Conservation (phyloP, 495 filamentous ascomycete species). For the Aspergillus ostianus region DNA sequence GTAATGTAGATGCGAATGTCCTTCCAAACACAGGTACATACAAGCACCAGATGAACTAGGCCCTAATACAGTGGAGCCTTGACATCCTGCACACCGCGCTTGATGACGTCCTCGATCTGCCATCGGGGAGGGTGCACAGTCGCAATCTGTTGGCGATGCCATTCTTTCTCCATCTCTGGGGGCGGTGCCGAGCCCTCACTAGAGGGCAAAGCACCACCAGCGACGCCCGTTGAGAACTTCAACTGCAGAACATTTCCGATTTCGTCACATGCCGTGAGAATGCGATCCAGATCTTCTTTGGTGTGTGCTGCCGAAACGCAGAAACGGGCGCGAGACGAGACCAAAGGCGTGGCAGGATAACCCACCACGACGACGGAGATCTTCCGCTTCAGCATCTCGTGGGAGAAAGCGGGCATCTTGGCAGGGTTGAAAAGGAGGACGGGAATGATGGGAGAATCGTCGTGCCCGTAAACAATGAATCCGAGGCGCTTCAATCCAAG, state of each 20-base stretch:
- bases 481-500: slow-evolving; percentile 95
- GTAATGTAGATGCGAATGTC: slow-evolving; percentile 5
- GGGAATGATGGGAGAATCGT: slow-evolving; percentile 96
- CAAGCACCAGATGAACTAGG: slow-evolving; percentile 7
- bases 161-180: slow-evolving; percentile 69
- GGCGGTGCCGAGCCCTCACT: slow-evolving; percentile 66
- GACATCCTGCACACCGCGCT: slow-evolving; percentile 73
- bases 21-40: slow-evolving; percentile 12
- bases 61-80: slow-evolving; percentile 59
- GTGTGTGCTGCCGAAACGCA: slow-evolving; percentile 95
- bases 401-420: slow-evolving; percentile 96
- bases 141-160: slow-evolving; percentile 42
- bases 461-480: slow-evolving; percentile 94
- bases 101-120: slow-evolving; percentile 76
- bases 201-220: slow-evolving; percentile 76
- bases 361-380: slow-evolving; percentile 98
- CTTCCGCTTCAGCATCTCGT: slow-evolving; percentile 95
- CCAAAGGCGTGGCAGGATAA: slow-evolving; percentile 95
- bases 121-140: slow-evolving; percentile 71
- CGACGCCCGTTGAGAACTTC: slow-evolving; percentile 93
- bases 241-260: slow-evolving; percentile 88
- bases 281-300: slow-evolving; percentile 93
- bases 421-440: slow-evolving; percentile 92
- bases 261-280: slow-evolving; percentile 87
- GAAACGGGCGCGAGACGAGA: slow-evolving; percentile 90